Conservation (phyloP, 768 basidiomycete genomes). For the Tephrocybe rancida region DNA sequence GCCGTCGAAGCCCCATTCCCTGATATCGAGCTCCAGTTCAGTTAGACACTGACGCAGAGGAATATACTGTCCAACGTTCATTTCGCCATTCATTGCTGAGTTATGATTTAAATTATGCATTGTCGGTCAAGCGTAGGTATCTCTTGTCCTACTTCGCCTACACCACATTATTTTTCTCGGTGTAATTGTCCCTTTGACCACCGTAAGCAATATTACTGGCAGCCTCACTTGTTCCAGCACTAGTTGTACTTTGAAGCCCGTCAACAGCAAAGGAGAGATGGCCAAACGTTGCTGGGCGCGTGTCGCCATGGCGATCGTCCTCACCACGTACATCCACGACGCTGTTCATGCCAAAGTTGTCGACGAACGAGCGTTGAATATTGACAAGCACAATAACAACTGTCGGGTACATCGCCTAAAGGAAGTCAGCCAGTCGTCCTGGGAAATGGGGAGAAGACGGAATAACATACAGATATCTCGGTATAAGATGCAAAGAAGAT, state of each 20-base stretch:
- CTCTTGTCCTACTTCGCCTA: no score
- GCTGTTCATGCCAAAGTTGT: background rate
- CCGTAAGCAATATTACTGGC: background rate
- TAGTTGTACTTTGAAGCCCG: background rate
- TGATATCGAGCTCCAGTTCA: background rate
- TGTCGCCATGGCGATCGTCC: background rate
- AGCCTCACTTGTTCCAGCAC: background rate
- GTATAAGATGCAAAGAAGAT: conserved; percentile 2
- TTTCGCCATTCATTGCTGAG: no score
- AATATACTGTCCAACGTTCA: no score
- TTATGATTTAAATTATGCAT: no score
- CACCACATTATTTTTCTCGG: background rate
- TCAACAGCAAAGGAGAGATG: conserved; percentile 6
- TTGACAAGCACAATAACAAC: conserved; percentile 1
- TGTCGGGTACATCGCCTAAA: conserved; percentile 1
- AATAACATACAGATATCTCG: background rate
- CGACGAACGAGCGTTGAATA: conserved; percentile 1
- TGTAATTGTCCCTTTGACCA: background rate
- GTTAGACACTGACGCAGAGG: no score
- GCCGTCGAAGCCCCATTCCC: background rate
- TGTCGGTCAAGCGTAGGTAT: no score
- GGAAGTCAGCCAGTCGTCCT: background rate
- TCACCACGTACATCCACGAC: background rate
- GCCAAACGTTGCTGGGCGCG: conserved; percentile 2
- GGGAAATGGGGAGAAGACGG: background rate